phyloP scores from a whole-genome alignment of 768 basidiomycete species.

The Leccinum disarticulatum region DNA sequence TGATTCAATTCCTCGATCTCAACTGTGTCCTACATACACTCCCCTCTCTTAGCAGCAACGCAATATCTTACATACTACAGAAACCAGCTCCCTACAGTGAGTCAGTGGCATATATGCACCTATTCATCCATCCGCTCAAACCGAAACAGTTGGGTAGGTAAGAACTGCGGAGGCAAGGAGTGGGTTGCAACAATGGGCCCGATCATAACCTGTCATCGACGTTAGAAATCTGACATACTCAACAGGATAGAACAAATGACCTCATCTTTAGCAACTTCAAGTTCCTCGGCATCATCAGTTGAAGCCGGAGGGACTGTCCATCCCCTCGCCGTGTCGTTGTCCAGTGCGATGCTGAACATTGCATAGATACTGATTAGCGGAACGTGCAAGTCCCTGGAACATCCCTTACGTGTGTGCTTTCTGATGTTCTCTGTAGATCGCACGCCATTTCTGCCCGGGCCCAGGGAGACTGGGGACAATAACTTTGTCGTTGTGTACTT shows the following conservation, averaged over 20 bases:
- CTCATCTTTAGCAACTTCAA: background rate
- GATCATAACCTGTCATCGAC: background rate
- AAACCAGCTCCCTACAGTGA: no score
- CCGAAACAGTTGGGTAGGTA: background rate
- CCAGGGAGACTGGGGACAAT: background rate
- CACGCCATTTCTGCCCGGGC: background rate
- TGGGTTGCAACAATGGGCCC: background rate
- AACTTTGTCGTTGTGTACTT: background rate
- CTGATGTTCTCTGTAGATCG: background rate
- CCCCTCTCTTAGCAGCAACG: no score
- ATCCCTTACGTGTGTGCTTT: background rate
- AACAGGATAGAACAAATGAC: background rate
- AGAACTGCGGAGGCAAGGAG: background rate
- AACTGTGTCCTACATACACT: no score
- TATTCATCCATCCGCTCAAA: background rate
- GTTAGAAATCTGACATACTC: background rate
- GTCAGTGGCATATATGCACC: background rate
- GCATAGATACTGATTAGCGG: background rate
- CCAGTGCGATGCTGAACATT: background rate
- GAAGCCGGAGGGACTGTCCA: background rate
- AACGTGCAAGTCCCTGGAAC: background rate
- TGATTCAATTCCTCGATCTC: no score
- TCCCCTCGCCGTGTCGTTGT: background rate
- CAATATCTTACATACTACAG: no score
- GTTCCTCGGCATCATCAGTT: background rate